Evolutionary conservation across 768 basidiomycete genomes (phyloP).

Genomic region (Mycena vulgaris): DNA sequence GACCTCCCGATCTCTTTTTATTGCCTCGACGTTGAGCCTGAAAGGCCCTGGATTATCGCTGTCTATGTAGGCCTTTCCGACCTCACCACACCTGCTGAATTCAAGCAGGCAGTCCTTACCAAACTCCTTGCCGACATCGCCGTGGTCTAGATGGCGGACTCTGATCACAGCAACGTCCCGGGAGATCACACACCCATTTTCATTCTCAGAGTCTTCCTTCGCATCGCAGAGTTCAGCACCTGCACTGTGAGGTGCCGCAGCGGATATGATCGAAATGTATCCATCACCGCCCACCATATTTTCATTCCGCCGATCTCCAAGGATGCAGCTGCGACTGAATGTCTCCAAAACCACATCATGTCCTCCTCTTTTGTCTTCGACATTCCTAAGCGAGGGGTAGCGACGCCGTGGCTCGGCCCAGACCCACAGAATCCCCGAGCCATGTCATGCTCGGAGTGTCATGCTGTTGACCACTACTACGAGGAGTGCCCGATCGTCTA

Average conservation of each 20-base stretch:
- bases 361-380: neutral
- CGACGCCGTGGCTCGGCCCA: neutral
- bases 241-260: neutral
- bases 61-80: neutral
- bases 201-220: neutral
- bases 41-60: neutral
- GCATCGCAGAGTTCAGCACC: neutral
- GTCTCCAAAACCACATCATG: conserved; percentile 2
- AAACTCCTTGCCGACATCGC: neutral
- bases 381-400: neutral
- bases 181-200: neutral
- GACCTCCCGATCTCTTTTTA: neutral
- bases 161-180: neutral
- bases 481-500: neutral
- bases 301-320: neutral
- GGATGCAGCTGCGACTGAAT: neutral
- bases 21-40: neutral
- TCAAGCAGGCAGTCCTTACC: neutral
- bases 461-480: neutral
- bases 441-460: neutral
- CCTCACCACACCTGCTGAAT: neutral
- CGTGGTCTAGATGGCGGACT: neutral
- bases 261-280: neutral
- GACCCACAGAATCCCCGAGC: neutral
- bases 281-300: neutral